These are phyloP conservation scores for Aspergillus niger DNA, from an alignment of 2,329 filamentous ascomycete species.

Conservation along the genomic window DNA sequence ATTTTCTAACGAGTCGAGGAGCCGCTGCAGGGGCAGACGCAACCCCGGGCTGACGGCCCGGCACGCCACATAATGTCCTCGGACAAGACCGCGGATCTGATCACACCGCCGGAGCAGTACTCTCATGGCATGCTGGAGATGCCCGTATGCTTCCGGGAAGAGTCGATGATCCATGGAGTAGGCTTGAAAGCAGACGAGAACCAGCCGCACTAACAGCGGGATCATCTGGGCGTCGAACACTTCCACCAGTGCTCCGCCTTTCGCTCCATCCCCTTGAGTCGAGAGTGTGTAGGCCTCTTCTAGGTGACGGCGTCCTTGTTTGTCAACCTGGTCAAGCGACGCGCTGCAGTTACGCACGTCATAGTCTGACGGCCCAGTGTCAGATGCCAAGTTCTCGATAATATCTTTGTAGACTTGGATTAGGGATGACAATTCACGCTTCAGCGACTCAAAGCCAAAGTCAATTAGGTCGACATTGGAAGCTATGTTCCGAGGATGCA, in stretches of 20 bases:
- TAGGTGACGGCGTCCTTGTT: slow-evolving; percentile 15
- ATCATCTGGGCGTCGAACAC: slow-evolving; percentile 25
- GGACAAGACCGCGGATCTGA: slow-evolving; percentile 16
- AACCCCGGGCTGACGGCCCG: slow-evolving; percentile 10
- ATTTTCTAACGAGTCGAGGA: slow-evolving; percentile 17
- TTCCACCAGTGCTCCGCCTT: slow-evolving; percentile 16
- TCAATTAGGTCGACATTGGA: background rate
- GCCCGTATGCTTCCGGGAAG: slow-evolving; percentile 18
- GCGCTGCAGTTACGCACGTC: slow-evolving; percentile 2
- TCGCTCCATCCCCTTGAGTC: background rate
- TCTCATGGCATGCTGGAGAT: slow-evolving; percentile 21
- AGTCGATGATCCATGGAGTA: slow-evolving; percentile 19
- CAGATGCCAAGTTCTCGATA: background rate
- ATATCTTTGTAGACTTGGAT: slow-evolving; percentile 8
- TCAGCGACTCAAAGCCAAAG: slow-evolving; percentile 14
- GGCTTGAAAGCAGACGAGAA: slow-evolving; percentile 22
- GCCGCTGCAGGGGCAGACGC: slow-evolving; percentile 11
- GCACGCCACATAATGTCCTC: slow-evolving; percentile 12
- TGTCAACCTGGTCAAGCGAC: slow-evolving; percentile 14
- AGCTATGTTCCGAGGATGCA: slow-evolving; percentile 1
- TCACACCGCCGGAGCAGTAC: slow-evolving; percentile 18
- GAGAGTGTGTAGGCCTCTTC: slow-evolving; percentile 17
- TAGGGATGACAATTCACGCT: slow-evolving; percentile 4
- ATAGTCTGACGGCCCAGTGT: background rate
- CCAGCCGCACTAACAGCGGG: slow-evolving; percentile 20